Conservation (phyloP, 2,329 filamentous ascomycete species). For the Phoma herbarum region DNA sequence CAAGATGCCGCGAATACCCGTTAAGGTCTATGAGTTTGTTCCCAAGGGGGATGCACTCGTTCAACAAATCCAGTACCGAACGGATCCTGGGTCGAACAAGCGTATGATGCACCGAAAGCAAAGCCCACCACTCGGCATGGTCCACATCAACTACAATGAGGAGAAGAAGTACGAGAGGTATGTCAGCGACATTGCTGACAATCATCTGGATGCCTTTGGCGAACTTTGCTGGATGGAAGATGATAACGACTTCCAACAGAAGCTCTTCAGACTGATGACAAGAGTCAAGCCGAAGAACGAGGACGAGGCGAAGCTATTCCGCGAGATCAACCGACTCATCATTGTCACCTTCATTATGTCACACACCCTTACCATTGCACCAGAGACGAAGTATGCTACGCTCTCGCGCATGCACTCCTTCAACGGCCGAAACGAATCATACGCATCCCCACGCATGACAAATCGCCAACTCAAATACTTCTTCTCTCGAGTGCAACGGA, state of each 20-base stretch:
- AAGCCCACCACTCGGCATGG: constrained; percentile 58
- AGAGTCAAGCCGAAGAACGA: constrained; percentile 51
- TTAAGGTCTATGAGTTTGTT: constrained; percentile 58
- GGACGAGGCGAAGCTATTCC: constrained; percentile 53
- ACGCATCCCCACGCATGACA: constrained; percentile 57
- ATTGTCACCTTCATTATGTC: constrained; percentile 61
- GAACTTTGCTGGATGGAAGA: constrained; percentile 57
- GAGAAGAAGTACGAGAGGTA: constrained; percentile 57
- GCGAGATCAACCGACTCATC: constrained; percentile 56
- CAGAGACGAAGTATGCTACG: constrained; percentile 49
- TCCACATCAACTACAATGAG: constrained; percentile 56
- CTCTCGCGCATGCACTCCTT: constrained; percentile 53
- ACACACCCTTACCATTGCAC: constrained; percentile 56
- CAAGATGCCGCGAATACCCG: constrained; percentile 54
- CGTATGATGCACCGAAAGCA: constrained; percentile 46
- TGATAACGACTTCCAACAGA: constrained; percentile 55
- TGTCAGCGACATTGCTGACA: constrained; percentile 53
- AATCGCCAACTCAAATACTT: constrained; percentile 62
- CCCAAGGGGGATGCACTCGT: constrained; percentile 53
- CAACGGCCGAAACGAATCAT: constrained; percentile 38
- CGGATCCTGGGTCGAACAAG: constrained; percentile 48
- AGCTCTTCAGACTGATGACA: constrained; percentile 55
- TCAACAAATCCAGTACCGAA: constrained; percentile 54
- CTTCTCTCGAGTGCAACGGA: constrained; percentile 55
- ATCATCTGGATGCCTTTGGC: constrained; percentile 54